Percentiles rank a stretch among this genome's conserved stretches.
These are phyloP conservation scores for Boletus vinaceobasis DNA, from an alignment of 768 basidiomycete species.

Conservation along the genomic window DNA sequence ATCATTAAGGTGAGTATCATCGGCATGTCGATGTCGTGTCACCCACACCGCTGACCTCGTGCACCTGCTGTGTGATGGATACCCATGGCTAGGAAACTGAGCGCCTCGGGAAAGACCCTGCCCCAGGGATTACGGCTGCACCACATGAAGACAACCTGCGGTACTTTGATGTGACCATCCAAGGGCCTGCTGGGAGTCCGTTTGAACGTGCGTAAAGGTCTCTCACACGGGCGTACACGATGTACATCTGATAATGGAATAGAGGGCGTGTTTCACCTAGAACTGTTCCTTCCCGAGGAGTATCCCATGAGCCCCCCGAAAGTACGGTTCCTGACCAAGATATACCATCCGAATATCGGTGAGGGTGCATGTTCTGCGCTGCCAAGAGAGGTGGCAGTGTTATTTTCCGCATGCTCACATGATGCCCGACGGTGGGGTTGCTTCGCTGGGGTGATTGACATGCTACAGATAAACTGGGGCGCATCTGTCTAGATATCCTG, in stretches of 20 bases:
- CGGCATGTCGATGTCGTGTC: conserved; percentile 15
- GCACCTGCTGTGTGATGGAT: conserved; percentile 11
- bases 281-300: conserved; percentile 97
- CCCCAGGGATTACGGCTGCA: conserved; percentile 91
- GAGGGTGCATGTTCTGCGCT: conserved; percentile 29
- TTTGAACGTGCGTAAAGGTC: conserved; percentile 66
- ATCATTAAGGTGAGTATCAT: conserved; percentile 46
- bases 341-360: conserved; percentile 99
- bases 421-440: conserved; percentile 11
- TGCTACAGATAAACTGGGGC: conserved; percentile 86
- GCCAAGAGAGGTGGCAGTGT: conserved; percentile 4
- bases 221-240: not conserved
- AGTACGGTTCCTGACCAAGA: conserved; percentile 96
- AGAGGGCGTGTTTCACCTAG: conserved; percentile 95
- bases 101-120: conserved; percentile 92
- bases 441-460: not conserved
- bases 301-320: conserved; percentile 99
- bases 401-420: conserved; percentile 22
- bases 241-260: conserved; percentile 4
- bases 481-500: conserved; percentile 97
- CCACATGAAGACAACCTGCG: conserved; percentile 97
- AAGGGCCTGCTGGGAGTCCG: conserved; percentile 92
- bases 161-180: conserved; percentile 97
- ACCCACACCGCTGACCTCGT: conserved; percentile 19
- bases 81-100: conserved; percentile 79